Evolutionary conservation across 345 rosid species (phyloP).

Genomic region (Rhodamnia argentea): DNA sequence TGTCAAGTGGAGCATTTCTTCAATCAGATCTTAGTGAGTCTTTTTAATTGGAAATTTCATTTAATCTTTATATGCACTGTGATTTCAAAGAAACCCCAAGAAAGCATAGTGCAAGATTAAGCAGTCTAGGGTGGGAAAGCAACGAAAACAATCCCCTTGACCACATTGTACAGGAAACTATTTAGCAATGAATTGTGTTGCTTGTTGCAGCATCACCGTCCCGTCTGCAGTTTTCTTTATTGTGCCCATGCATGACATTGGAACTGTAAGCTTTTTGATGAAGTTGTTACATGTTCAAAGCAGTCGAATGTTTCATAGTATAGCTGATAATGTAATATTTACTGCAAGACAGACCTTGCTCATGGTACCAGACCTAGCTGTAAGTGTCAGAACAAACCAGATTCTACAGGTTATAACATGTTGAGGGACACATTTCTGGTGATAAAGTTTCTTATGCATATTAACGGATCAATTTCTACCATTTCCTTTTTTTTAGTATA

Average conservation of each 20-base stretch:
- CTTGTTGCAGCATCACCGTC: neutral
- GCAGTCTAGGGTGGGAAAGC: neutral
- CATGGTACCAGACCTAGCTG: neutral
- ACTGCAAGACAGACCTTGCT: neutral
- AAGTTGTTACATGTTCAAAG: neutral
- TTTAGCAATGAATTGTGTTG: neutral
- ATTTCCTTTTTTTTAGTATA: no score
- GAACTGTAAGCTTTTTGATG: neutral
- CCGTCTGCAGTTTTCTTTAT: neutral
- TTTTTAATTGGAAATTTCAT: neutral
- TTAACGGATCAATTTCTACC: no score
- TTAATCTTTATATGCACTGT: neutral
- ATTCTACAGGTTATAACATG: neutral
- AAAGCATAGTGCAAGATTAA: neutral
- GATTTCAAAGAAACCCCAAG: neutral
- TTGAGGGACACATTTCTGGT: neutral
- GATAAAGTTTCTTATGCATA: neutral
- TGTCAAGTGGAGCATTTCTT: neutral
- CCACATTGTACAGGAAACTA: neutral
- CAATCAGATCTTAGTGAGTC: neutral
- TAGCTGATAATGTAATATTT: neutral
- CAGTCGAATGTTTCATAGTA: neutral
- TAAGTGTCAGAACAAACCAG: neutral
- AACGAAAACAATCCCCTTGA: neutral
- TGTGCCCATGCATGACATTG: neutral